Evolutionary conservation across 768 basidiomycete species (phyloP).

Genomic region (Suillus variegatus): DNA sequence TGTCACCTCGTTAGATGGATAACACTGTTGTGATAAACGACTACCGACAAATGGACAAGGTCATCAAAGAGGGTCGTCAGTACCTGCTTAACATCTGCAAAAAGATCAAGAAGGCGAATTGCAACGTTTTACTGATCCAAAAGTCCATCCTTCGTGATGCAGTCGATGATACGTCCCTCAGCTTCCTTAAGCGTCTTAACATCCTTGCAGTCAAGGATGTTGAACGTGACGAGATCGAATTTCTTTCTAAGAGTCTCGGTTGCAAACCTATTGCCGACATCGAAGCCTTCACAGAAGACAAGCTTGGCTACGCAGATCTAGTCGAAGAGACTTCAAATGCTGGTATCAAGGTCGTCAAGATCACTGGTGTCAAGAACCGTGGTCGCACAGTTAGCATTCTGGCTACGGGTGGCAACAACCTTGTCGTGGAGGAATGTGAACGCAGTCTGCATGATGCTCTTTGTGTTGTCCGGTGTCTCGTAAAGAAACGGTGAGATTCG

Average conservation of each 20-base stretch:
- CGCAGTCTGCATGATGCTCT: constrained; percentile 97
- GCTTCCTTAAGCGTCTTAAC: constrained; percentile 95
- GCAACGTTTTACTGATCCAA: constrained; percentile 98
- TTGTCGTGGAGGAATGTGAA: constrained; percentile 97
- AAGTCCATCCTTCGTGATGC: constrained; percentile 99
- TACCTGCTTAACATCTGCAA: constrained; percentile 98
- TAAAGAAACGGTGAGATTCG: constrained; percentile 86
- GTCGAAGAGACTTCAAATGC: constrained; percentile 85
- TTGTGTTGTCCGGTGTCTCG: constrained; percentile 97
- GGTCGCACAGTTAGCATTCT: constrained; percentile 95
- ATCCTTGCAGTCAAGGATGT: constrained; percentile 97
- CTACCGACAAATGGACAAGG: constrained; percentile 99
- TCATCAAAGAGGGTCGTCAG: constrained; percentile 97
- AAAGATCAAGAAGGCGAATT: constrained; percentile 99
- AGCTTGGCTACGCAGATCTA: constrained; percentile 94
- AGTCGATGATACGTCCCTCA: constrained; percentile 96
- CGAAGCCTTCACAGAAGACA: constrained; percentile 97
- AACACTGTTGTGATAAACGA: constrained; percentile 99
- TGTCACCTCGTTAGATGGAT: constrained; percentile 75
- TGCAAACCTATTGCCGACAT: constrained; percentile 98
- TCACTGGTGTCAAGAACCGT: constrained; percentile 92
- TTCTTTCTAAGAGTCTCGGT: constrained; percentile 91
- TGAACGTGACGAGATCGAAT: constrained; percentile 98
- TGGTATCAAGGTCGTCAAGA: constrained; percentile 89
- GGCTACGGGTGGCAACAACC: constrained; percentile 88